Percentiles rank a stretch among this genome's conserved stretches.
These are phyloP conservation scores for Coemansia sp. DNA, from an alignment of 192 early-diverging fungal species.

Conservation along the genomic window DNA sequence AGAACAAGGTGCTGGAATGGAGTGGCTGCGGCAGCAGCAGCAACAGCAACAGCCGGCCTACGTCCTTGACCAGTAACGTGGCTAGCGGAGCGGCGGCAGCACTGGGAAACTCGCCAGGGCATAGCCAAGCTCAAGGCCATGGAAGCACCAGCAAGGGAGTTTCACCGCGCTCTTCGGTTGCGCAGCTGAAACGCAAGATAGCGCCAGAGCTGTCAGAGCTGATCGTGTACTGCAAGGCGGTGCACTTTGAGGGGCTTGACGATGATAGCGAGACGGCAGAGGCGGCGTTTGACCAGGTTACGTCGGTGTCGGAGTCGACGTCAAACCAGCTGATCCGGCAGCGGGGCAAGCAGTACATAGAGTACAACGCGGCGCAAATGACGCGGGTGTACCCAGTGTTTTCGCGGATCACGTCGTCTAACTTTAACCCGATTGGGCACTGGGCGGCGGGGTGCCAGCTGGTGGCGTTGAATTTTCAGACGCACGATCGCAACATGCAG, in stretches of 20 bases:
- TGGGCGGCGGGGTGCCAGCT: conserved; percentile 81
- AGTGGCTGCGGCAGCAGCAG: background rate
- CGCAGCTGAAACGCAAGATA: conserved; percentile 49
- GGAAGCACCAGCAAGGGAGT: conserved; percentile 5
- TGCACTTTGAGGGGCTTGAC: conserved; percentile 57
- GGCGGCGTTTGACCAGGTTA: conserved; percentile 58
- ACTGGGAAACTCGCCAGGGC: background rate
- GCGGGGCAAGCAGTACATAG: conserved; percentile 51
- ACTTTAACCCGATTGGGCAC: conserved; percentile 78
- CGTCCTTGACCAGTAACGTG: conserved; percentile 6
- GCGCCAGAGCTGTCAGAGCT: conserved; percentile 56
- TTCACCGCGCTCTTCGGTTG: conserved; percentile 22
- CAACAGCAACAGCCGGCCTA: conserved; percentile 1
- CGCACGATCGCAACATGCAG: conserved; percentile 72
- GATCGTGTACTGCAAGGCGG: conserved; percentile 60
- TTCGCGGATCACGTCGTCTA: conserved; percentile 73
- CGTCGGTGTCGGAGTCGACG: conserved; percentile 70
- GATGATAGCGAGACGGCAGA: conserved; percentile 39
- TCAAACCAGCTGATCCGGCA: conserved; percentile 55
- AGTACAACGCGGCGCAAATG: conserved; percentile 58
- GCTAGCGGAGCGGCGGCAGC: background rate
- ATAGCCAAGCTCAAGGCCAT: background rate
- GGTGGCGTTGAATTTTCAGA: conserved; percentile 90
- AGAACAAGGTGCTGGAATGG: conserved; percentile 57
- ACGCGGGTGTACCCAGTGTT: conserved; percentile 78